Percentiles rank a stretch among this genome's conserved stretches.
phyloP scores from a whole-genome alignment of 2,329 filamentous ascomycete genomes.

The Paecilomyces fulvus region DNA sequence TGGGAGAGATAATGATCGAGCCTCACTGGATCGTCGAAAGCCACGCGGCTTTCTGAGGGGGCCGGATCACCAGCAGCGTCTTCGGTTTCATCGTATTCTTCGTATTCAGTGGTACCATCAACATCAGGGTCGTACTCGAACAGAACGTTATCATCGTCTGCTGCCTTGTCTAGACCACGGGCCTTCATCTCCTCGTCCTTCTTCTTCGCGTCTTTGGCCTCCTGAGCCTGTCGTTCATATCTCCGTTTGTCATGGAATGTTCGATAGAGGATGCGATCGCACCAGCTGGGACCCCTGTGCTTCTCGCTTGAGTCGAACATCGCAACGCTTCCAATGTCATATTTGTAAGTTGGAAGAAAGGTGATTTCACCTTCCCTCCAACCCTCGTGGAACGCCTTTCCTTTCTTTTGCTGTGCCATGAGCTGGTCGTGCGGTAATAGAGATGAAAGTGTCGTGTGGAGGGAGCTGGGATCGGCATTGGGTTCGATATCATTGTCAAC shows the following conservation, averaged over 20 bases:
- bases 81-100: conserved; percentile 50
- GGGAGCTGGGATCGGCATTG: conserved; percentile 69
- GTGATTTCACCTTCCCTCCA: conserved; percentile 84
- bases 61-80: conserved; percentile 38
- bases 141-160: conserved; percentile 70
- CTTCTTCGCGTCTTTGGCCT: conserved; percentile 59
- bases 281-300: conserved; percentile 87
- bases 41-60: conserved; percentile 17
- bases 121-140: conserved; percentile 85
- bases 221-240: conserved; percentile 55
- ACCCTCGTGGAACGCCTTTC: conserved; percentile 81
- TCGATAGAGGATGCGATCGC: conserved; percentile 83
- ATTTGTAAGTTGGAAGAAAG: conserved; percentile 95
- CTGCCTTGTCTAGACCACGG: conserved; percentile 63
- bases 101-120: conserved; percentile 51
- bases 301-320: conserved; percentile 96
- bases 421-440: conserved; percentile 87
- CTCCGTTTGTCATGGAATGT: conserved; percentile 61
- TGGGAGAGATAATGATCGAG: conserved; percentile 75
- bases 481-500: conserved; percentile 60
- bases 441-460: conserved; percentile 82
- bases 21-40: conserved; percentile 41
- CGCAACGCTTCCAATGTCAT: conserved; percentile 86
- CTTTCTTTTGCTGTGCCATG: conserved; percentile 59
- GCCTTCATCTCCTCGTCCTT: conserved; percentile 80